Base-by-base conservation (phyloP, 179 eudicot genomes). In the Heliamphora pulchella region DNA sequence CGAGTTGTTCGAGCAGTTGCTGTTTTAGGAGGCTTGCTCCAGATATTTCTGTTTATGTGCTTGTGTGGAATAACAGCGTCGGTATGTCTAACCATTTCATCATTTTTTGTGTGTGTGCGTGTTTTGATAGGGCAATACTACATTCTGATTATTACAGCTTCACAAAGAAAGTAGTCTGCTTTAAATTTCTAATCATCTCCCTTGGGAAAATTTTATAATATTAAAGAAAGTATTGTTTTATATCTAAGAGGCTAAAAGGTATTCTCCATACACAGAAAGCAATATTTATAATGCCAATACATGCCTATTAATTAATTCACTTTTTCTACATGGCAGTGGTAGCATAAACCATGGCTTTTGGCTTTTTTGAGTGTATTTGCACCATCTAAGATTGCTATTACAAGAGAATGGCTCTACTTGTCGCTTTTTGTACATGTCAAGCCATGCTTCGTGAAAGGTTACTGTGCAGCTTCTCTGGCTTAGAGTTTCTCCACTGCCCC, bases 1-100 rank as follows among this genome's bases (percentile, higher is more conserved):
- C 93, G 93, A 8, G 90, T 92, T 63, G 98, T 93, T 69, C 91
- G 94, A 70, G 91, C 94, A 58, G 98, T 93, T 83, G 98, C 98
- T 80, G 83, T 93, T 71, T 53, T 92, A 31, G 98, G 98, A 82
- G 98, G 98, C 81, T 11, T 89, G 85, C 89, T 87, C 80, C 98
- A 92, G 86, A 90, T 92, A 79, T 86, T 92, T 68, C 89, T 94
- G 53, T 93, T 94, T 81, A 91, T 91, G 91, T 92, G 96, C 82
- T 85, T 94, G 75, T 87, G 91, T 78, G 98, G 95, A 84, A 84
- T 90, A 79, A 93, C 86, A 72, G 98, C 98, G 82, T 86, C 91
- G 82, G 97, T 93, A 89, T 75, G 93, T 79, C 67, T 20, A 57
- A 57, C 6, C 41, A 39, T 79, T 70, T 79, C 65, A 7, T 55